Base-by-base conservation (phyloP, 345 rosid species). In the Pugionium cornutum region DNA sequence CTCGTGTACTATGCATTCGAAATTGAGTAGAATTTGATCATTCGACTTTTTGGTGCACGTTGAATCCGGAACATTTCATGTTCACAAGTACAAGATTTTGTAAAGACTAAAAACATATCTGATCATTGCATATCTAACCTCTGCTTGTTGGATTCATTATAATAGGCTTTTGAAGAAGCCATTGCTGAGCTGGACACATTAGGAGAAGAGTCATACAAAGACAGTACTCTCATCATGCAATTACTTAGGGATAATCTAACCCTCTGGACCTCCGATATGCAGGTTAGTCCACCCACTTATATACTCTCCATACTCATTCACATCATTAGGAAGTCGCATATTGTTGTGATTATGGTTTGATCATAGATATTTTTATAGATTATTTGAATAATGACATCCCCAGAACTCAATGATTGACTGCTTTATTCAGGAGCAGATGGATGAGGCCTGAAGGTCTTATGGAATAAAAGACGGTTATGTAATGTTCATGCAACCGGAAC, bases 91-190 rank as follows among this genome's bases (percentile, higher is more conserved):
- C 62, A 28, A 37, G 46, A 35, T 45, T 53, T 36, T 11, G 49
- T 45, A 18, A 53, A 18, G 62, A 34, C 53, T 41, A 18, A 5
- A 47, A 18, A 37, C 36, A 7, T 32, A 11, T 40, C 6, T 70
- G 39, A 59, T 41, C 10, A 4, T 27, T 54, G 4, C 49, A 3
- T 27, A 25, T 30, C 8, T 48, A 35, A 64, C 29, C 53, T 60
- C 27, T 58, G 40, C 39, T 30, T 64, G 53, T 41, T 64, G 44
- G 31, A 53, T 34, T 48, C 28, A 35, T 41, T 29, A 46, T 26
- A 66, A 34, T 67, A 84, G 92, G 87, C 89, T 42, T 86, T 82
- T 29, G 89, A 84, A 68, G 87, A 86, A 76, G 86, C 89, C 66
- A 84, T 86, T 50, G 86, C 89, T 47, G 87, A 84, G 82, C 68